phyloP scores from a whole-genome alignment of 208 protist species.

The Leishmania mexicana region DNA sequence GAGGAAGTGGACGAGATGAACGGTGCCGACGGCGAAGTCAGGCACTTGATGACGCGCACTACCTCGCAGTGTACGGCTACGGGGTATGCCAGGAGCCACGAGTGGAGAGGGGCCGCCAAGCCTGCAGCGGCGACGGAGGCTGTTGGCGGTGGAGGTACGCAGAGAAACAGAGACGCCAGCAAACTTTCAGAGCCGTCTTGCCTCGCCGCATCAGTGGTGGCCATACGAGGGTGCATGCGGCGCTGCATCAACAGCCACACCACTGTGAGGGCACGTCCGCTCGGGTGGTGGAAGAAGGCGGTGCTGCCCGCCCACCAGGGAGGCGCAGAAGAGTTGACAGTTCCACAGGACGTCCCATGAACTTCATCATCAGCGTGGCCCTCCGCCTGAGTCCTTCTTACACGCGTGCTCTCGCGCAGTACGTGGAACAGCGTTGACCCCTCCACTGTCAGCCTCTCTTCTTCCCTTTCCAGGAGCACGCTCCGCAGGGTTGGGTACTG shows the following conservation, averaged over 20 bases:
- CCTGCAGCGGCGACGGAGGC: not conserved
- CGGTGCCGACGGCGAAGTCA: slow-evolving; percentile 1
- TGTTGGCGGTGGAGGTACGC: not conserved
- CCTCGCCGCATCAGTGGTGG: not conserved
- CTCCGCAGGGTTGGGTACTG: slow-evolving; percentile 5
- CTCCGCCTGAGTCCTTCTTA: not conserved
- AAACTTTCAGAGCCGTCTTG: not conserved
- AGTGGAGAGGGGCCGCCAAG: not conserved
- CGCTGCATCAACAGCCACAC: slow-evolving; percentile 26
- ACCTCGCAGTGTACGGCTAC: slow-evolving; percentile 45
- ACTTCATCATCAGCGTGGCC: not conserved
- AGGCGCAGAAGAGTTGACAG: not conserved
- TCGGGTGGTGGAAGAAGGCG: slow-evolving; percentile 20
- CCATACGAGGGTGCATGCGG: not conserved
- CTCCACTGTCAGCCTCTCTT: slow-evolving; percentile 15
- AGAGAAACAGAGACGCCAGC: slow-evolving; percentile 15
- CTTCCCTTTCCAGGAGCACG: slow-evolving; percentile 11
- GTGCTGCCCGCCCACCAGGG: slow-evolving; percentile 5
- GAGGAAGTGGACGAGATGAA: not conserved
- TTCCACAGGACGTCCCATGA: not conserved
- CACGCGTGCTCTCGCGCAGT: slow-evolving; percentile 13
- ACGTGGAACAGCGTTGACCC: slow-evolving; percentile 25
- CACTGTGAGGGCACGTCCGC: slow-evolving; percentile 27
- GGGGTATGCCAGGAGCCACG: slow-evolving; percentile 30
- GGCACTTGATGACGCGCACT: slow-evolving; percentile 30